A percentile compares a stretch with the other conserved stretches of the same genome.
Conservation (phyloP, 306 rosid genomes). For the Glycine tomentella region DNA sequence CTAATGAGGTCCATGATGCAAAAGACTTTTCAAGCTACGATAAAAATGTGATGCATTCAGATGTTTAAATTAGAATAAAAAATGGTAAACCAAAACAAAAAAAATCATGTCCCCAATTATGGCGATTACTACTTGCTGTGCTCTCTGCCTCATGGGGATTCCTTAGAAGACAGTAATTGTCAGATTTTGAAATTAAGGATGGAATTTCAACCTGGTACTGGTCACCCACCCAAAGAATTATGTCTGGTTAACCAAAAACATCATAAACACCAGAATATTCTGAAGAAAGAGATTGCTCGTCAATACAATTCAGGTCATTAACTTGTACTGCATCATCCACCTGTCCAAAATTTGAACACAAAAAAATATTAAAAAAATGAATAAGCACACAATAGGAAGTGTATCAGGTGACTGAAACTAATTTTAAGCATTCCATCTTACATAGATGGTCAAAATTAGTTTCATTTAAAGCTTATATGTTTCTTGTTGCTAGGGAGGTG, state of each 20-base stretch:
- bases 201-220: slow-evolving; percentile 78
- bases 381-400: neutral
- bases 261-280: slow-evolving; percentile 60
- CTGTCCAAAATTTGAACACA: slow-evolving; percentile 57
- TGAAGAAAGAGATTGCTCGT: slow-evolving; percentile 33
- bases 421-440: too few relatives aligned
- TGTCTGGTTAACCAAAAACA: slow-evolving; percentile 55
- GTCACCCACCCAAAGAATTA: slow-evolving; percentile 76
- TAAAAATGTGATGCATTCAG: too few relatives aligned
- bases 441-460: too few relatives aligned
- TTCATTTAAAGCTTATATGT: too few relatives aligned
- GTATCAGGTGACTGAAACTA: too few relatives aligned
- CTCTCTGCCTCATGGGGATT: too few relatives aligned
- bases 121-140: slow-evolving; percentile 27
- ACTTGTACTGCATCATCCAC: slow-evolving; percentile 55
- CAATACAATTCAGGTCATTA: slow-evolving; percentile 48
- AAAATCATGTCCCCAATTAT: slow-evolving; percentile 54
- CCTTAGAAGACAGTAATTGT: slow-evolving; percentile 49
- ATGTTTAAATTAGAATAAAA: slow-evolving; percentile 9
- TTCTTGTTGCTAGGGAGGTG: too few relatives aligned
- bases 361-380: neutral
- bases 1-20: slow-evolving; percentile 18
- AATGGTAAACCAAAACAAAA: too few relatives aligned
- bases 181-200: slow-evolving; percentile 51
- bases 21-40: too few relatives aligned